Conservation (phyloP, 257 asterid genomes). For the Forsythia viridissima region DNA sequence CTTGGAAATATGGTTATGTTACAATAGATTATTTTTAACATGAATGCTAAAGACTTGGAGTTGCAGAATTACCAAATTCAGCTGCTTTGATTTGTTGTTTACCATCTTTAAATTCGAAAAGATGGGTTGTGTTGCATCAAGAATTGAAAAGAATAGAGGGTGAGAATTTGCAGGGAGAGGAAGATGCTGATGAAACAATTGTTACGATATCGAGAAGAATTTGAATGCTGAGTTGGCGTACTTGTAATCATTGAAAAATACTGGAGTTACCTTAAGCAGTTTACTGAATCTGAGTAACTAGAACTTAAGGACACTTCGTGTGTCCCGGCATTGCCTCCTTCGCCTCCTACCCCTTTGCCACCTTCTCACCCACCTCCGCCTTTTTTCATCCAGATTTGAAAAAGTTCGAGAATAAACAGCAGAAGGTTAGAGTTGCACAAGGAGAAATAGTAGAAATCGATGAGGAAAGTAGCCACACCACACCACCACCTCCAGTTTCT, state of each 20-base stretch:
- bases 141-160: constrained; percentile 72
- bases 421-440: constrained; percentile 15
- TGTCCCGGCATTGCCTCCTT: constrained; percentile 55
- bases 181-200: constrained; percentile 69
- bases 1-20: background rate
- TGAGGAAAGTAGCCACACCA: constrained; percentile 46
- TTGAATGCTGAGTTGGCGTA: constrained; percentile 74
- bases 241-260: constrained; percentile 69
- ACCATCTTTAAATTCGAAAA: background rate
- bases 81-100: background rate
- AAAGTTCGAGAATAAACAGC: constrained; percentile 27
- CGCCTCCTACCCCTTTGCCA: constrained; percentile 71
- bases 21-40: constrained; percentile 3
- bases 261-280: constrained; percentile 82
- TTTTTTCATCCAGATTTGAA: constrained; percentile 61
- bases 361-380: constrained; percentile 79
- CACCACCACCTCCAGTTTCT: constrained; percentile 60
- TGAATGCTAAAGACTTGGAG: background rate
- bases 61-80: background rate
- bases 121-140: constrained; percentile 87
- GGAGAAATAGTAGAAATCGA: constrained; percentile 53
- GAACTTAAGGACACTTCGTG: constrained; percentile 58
- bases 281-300: constrained; percentile 71
- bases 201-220: constrained; percentile 53
- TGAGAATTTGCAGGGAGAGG: constrained; percentile 69